These are phyloP conservation scores for Capsicum pubescens DNA, from an alignment of 257 asterid genomes.

Conservation along the genomic window DNA sequence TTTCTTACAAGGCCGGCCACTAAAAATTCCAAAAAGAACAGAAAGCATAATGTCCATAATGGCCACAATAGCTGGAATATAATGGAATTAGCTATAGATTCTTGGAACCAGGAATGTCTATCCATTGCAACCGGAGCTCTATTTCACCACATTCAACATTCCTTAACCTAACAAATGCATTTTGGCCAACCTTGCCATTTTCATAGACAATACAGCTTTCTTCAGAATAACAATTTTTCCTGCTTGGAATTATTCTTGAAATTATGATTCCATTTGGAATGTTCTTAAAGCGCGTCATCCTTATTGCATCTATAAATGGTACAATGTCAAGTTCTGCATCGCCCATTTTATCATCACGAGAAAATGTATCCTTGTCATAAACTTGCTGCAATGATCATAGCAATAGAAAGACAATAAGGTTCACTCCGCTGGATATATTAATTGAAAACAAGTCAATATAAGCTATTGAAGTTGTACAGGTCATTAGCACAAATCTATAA, in stretches of 20 bases:
- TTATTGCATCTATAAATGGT: conserved; percentile 48
- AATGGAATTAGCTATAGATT: conserved; percentile 27
- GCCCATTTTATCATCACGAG: conserved; percentile 79
- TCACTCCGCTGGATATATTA: not conserved
- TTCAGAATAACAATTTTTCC: conserved; percentile 67
- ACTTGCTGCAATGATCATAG: conserved; percentile 54
- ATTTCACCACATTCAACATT: conserved; percentile 81
- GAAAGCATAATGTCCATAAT: not conserved
- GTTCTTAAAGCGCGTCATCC: conserved; percentile 38
- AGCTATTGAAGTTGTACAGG: not conserved
- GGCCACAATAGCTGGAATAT: not conserved
- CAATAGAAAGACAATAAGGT: not conserved
- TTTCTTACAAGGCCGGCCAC: not conserved
- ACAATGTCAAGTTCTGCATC: conserved; percentile 67
- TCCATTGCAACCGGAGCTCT: conserved; percentile 69
- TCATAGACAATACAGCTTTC: conserved; percentile 60
- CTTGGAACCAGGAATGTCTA: conserved; percentile 60
- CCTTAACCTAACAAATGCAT: conserved; percentile 58
- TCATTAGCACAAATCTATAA: not conserved
- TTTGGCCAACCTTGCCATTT: conserved; percentile 53
- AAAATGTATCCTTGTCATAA: conserved; percentile 63
- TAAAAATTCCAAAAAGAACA: not conserved
- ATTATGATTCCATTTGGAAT: conserved; percentile 55
- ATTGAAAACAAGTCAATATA: not conserved
- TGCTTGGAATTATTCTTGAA: conserved; percentile 48